Conservation (phyloP, 2,329 filamentous ascomycete species). For the Sarocladium kiliense region DNA sequence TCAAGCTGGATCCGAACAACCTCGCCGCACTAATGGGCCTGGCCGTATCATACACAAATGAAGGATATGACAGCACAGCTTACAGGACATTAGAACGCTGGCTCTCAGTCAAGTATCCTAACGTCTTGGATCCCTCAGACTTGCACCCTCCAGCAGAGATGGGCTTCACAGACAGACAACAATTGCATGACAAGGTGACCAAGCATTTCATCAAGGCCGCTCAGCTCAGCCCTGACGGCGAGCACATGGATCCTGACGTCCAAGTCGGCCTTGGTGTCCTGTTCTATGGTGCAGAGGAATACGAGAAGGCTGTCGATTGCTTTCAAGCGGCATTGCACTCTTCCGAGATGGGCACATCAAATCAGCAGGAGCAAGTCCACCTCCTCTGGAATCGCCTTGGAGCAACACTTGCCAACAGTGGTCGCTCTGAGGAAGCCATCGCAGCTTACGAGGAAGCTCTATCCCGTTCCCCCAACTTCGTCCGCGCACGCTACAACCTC, state of each 20-base stretch:
- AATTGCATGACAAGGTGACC: conserved; percentile 86
- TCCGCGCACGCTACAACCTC: conserved; percentile 92
- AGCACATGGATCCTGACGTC: conserved; percentile 97
- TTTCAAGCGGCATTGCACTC: conserved; percentile 87
- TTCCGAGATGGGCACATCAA: conserved; percentile 76
- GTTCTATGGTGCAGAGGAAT: conserved; percentile 97
- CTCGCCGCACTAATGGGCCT: conserved; percentile 89
- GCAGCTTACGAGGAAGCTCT: conserved; percentile 93
- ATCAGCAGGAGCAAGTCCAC: conserved; percentile 81
- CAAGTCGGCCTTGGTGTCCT: conserved; percentile 95
- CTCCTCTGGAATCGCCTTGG: conserved; percentile 96
- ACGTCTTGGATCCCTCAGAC: conserved; percentile 67
- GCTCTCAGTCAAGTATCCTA: conserved; percentile 92
- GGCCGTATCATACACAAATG: conserved; percentile 96
- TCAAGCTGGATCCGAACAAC: conserved; percentile 84
- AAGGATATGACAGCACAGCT: conserved; percentile 94
- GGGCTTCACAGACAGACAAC: conserved; percentile 88
- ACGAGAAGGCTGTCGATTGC: conserved; percentile 97
- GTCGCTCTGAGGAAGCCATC: conserved; percentile 91
- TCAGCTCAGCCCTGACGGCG: conserved; percentile 83
- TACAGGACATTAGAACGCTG: conserved; percentile 95
- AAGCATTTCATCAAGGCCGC: conserved; percentile 88
- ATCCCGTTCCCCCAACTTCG: conserved; percentile 88
- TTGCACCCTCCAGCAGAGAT: conserved; percentile 75
- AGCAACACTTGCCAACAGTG: conserved; percentile 91